These are phyloP conservation scores for Lepiota brunneoincarnata DNA, from an alignment of 768 basidiomycete genomes.

Conservation along the genomic window DNA sequence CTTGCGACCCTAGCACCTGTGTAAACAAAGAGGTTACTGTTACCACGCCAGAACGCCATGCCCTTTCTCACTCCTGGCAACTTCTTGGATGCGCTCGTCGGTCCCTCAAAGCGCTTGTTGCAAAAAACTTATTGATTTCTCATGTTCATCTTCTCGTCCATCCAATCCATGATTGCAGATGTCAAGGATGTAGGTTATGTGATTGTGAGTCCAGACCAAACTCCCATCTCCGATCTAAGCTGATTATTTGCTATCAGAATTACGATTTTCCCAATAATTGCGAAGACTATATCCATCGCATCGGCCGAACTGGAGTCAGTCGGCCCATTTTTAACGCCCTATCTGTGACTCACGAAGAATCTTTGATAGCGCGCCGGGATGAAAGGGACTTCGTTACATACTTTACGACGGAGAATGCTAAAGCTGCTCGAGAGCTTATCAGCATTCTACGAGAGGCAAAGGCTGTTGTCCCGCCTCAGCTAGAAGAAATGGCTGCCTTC, in stretches of 20 bases:
- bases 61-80: slow-evolving; percentile 9
- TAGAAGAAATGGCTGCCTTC: slow-evolving; percentile 91
- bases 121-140: slow-evolving; percentile 7
- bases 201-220: slow-evolving; percentile 58
- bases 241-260: slow-evolving; percentile 50
- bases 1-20: background rate
- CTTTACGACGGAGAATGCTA: slow-evolving; percentile 95
- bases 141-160: slow-evolving; percentile 3
- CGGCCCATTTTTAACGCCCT: background rate
- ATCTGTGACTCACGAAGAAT: background rate
- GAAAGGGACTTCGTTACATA: slow-evolving; percentile 92
- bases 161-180: slow-evolving; percentile 48
- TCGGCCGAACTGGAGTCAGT: slow-evolving; percentile 92
- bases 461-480: slow-evolving; percentile 78
- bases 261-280: slow-evolving; percentile 98
- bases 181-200: slow-evolving; percentile 99
- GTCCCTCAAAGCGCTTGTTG: slow-evolving; percentile 12
- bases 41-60: slow-evolving; percentile 7
- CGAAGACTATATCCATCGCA: slow-evolving; percentile 98
- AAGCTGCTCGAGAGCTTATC: slow-evolving; percentile 89
- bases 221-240: background rate
- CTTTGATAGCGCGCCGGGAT: slow-evolving; percentile 74
- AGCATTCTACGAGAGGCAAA: slow-evolving; percentile 86
- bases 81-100: slow-evolving; percentile 11
- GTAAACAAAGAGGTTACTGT: slow-evolving; percentile 8